phyloP scores from a whole-genome alignment of 208 protist species.

The Strigomonas culicis region DNA sequence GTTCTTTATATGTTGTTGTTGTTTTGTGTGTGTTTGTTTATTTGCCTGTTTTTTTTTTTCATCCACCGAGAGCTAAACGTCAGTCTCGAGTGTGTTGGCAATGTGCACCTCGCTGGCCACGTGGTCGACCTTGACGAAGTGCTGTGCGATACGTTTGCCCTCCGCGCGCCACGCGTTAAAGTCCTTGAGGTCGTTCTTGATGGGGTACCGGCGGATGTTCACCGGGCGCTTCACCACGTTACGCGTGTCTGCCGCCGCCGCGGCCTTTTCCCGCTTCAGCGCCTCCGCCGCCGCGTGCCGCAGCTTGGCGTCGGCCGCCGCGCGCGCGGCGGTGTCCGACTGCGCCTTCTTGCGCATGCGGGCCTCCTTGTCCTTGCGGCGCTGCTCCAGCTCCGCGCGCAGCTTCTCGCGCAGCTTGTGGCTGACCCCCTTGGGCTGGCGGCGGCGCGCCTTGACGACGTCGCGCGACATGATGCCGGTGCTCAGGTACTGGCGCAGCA shows the following conservation, averaged over 20 bases:
- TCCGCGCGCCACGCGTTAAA: constrained; percentile 11
- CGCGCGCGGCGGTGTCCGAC: not conserved
- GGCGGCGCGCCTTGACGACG: not conserved
- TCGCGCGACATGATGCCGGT: not conserved
- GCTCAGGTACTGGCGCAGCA: not conserved
- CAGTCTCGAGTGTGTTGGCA: not conserved
- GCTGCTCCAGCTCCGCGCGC: constrained; percentile 24
- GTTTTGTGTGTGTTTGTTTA: not conserved
- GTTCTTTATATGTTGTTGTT: not conserved
- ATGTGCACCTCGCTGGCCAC: not conserved
- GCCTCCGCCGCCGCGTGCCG: not conserved
- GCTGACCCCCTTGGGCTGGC: not conserved
- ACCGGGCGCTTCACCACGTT: constrained; percentile 7
- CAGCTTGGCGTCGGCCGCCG: not conserved
- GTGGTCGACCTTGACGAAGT: constrained; percentile 2
- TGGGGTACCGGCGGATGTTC: constrained; percentile 1
- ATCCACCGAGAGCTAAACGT: not conserved
- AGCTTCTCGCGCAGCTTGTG: constrained; percentile 14
- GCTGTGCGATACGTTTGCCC: constrained; percentile 16
- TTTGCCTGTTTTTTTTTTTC: constrained; percentile 6
- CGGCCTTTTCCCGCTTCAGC: constrained; percentile 18
- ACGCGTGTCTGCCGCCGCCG: constrained; percentile 17
- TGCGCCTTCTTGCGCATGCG: constrained; percentile 26
- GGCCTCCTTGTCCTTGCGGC: constrained; percentile 14
- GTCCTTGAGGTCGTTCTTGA: constrained; percentile 13